Evolutionary conservation across 2,329 filamentous ascomycete genomes (phyloP), one percentile per base, ranked within the genome.

Genomic region (Xenoacremonium recifei): DNA sequence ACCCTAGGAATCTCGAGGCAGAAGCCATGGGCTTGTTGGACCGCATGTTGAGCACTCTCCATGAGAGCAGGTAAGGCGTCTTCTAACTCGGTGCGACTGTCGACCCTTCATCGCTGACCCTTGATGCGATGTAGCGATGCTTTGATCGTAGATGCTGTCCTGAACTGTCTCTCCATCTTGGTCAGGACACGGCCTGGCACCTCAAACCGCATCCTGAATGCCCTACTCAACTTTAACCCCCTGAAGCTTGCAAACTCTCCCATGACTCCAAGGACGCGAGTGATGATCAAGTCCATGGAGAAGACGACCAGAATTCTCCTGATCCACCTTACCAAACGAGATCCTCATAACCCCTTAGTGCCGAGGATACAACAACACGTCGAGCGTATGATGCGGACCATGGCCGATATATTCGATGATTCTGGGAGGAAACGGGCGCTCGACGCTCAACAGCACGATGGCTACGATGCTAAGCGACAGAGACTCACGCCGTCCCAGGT

Each of bases 271-370:
- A 89, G 84, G 60, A 79, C 80, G 37, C 89, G 86, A 55, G 85
- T 99, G 45, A 81, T 92, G 55, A 78, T 95, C 47, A 89, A 85
- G 66, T 97, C 92, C 5, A 93, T 99, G 82, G 92, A 96, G 65
- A 89, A 95, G 61, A 99, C 93, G 18, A 87, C 87, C 3, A 81
- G 90, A 56, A 82, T 90, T 53, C 71, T 99, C 35, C 75, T 97
- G 29, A 78, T 91, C 39, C 91, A 96, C 65, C 72, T 96, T 39
- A 74, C 86, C 53, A 92, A 92, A 69, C 90, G 91, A 58, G 90
- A 93, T 54, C 87, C 88, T 3, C 86, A 87, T 41, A 87, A 90
- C 53, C 83, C 88, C 1, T 73, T 90, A 39, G 77, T 79, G 17
- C 77, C 77, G 1, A 85, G 88, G 47, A 93, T 99, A 63, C 88